A percentile compares a stretch with the other conserved stretches of the same genome.
Evolutionary conservation across 164 flowering plant genomes (phyloP).

Genomic region (Stephania yunnanensis): DNA sequence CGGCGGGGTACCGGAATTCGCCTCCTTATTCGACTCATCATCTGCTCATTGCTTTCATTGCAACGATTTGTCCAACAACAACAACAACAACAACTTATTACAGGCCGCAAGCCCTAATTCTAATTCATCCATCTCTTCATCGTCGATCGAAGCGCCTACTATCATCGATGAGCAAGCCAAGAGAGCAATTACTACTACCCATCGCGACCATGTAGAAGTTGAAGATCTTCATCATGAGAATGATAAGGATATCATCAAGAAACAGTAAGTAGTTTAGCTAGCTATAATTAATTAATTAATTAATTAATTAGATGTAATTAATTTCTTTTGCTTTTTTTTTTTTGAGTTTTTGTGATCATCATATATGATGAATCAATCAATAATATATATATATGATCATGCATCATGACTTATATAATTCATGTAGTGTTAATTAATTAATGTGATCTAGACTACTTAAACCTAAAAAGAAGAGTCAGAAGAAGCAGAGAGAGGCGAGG

Average conservation of each 20-base stretch:
- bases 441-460: constrained; percentile 25
- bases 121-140: constrained; percentile 54
- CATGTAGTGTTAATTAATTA: too few relatives aligned
- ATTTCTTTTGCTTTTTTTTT: too few relatives aligned
- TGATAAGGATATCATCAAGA: constrained; percentile 30
- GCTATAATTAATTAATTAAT: too few relatives aligned
- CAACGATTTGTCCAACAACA: too few relatives aligned
- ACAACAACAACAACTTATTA: constrained; percentile 5
- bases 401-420: too few relatives aligned
- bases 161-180: constrained; percentile 24
- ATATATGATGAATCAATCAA: too few relatives aligned
- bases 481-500: constrained; percentile 68
- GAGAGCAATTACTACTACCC: neutral
- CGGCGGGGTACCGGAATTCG: neutral
- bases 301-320: too few relatives aligned
- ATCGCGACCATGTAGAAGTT: neutral
- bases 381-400: too few relatives aligned
- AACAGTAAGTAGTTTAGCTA: constrained; percentile 23
- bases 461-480: constrained; percentile 70
- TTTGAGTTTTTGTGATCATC: too few relatives aligned
- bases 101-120: constrained; percentile 63
- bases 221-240: constrained; percentile 27
- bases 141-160: constrained; percentile 49
- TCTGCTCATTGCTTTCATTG: too few relatives aligned
- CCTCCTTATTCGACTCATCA: neutral